phyloP scores from a whole-genome alignment of 305 asterid species.

The Solanum chacoense region DNA sequence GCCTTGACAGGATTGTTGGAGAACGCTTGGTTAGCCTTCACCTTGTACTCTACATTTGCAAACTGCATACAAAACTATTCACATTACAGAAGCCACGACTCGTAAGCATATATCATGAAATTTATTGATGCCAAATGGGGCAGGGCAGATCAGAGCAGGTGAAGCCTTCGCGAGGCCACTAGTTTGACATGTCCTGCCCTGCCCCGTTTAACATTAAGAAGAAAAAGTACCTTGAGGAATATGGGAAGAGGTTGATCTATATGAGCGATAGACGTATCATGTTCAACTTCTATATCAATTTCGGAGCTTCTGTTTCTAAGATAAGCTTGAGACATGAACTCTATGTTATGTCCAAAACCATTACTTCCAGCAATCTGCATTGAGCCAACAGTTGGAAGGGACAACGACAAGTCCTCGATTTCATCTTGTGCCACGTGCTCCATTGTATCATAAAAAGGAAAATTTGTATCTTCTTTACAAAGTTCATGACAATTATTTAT shows the following conservation, averaged over 20 bases:
- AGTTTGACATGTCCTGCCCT: background rate
- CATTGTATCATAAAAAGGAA: slow-evolving; percentile 18
- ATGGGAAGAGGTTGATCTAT: slow-evolving; percentile 63
- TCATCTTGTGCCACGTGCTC: slow-evolving; percentile 37
- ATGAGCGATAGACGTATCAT: slow-evolving; percentile 5
- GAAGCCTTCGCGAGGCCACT: background rate
- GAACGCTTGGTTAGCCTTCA: slow-evolving; percentile 28
- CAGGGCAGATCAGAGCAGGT: background rate
- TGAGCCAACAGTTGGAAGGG: slow-evolving; percentile 44
- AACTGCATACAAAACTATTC: slow-evolving; percentile 34
- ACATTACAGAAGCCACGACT: background rate
- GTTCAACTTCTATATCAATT: slow-evolving; percentile 53
- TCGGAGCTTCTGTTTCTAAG: slow-evolving; percentile 33
- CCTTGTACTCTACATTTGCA: slow-evolving; percentile 76
- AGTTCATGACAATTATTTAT: background rate
- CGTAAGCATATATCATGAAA: background rate
- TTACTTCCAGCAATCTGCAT: slow-evolving; percentile 56
- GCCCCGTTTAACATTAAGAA: background rate
- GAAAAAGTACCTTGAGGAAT: slow-evolving; percentile 49
- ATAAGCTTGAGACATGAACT: slow-evolving; percentile 48
- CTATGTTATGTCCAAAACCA: slow-evolving; percentile 49
- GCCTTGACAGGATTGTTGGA: slow-evolving; percentile 49
- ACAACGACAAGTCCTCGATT: slow-evolving; percentile 44
- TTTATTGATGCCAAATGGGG: background rate
- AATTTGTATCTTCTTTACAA: background rate